Percentiles rank a stretch among this genome's conserved stretches.
Conservation (phyloP, 179 eudicot genomes). For the Carnegiea gigantea region DNA sequence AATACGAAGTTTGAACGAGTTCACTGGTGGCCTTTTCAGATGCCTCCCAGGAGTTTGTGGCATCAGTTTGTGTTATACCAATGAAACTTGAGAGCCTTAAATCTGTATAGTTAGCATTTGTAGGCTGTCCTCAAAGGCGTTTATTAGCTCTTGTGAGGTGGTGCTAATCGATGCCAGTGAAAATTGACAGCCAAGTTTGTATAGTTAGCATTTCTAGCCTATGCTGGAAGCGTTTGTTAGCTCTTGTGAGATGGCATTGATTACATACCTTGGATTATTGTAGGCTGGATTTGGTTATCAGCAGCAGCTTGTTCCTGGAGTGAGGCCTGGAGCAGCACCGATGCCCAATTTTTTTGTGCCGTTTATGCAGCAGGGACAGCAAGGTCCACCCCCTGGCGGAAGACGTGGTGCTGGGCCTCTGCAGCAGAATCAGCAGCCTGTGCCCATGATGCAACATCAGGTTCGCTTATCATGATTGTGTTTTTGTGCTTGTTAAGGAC, state of each 20-base stretch:
- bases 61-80: no score
- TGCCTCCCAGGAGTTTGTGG: no score
- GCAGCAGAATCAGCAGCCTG: conserved; percentile 70
- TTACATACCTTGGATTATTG: not conserved
- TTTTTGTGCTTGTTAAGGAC: not conserved
- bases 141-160: no score
- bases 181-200: not conserved
- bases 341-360: conserved; percentile 79
- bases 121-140: not conserved
- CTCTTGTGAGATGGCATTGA: not conserved
- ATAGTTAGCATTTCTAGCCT: no score
- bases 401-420: conserved; percentile 68
- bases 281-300: conserved; percentile 83
- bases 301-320: conserved; percentile 91
- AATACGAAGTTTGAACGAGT: no score
- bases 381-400: conserved; percentile 75
- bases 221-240: not conserved
- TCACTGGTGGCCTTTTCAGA: no score
- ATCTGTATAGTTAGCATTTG: not conserved
- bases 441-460: conserved; percentile 73
- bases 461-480: conserved; percentile 17
- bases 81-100: no score
- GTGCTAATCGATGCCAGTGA: not conserved
- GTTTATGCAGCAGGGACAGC: conserved; percentile 71
- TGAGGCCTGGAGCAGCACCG: conserved; percentile 78